Conservation (phyloP, 352 stramenopile species). For the Phytopythium helicoides region DNA sequence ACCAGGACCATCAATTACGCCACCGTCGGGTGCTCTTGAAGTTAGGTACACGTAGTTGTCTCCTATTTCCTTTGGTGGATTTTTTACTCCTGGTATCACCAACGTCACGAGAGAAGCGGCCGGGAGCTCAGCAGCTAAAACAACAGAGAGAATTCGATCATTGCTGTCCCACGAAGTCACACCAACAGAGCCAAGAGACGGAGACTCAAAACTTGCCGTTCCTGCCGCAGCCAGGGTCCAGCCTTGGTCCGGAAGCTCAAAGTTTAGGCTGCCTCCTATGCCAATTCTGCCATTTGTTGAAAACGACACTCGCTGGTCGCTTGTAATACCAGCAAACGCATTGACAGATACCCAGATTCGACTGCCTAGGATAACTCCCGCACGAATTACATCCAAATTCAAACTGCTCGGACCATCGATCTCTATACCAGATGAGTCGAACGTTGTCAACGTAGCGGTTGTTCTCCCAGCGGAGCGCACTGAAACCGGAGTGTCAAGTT, state of each 20-base stretch:
- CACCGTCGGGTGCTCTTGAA: slow-evolving; percentile 29
- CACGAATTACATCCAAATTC: slow-evolving; percentile 36
- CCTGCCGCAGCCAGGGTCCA: slow-evolving; percentile 32
- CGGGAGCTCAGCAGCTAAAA: slow-evolving; percentile 24
- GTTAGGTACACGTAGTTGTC: slow-evolving; percentile 37
- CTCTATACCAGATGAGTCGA: slow-evolving; percentile 26
- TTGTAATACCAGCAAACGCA: slow-evolving; percentile 44
- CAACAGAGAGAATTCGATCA: slow-evolving; percentile 31
- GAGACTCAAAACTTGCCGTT: slow-evolving; percentile 27
- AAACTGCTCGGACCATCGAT: slow-evolving; percentile 55
- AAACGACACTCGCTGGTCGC: slow-evolving; percentile 44
- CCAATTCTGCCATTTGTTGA: slow-evolving; percentile 37
- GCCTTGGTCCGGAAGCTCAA: slow-evolving; percentile 38
- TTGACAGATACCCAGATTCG: slow-evolving; percentile 41
- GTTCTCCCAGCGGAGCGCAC: slow-evolving; percentile 20
- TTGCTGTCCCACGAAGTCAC: slow-evolving; percentile 27
- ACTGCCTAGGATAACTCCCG: slow-evolving; percentile 42
- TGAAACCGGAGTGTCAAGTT: slow-evolving; percentile 39
- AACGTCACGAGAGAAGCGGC: slow-evolving; percentile 30
- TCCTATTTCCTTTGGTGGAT: slow-evolving; percentile 52
- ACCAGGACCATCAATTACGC: slow-evolving; percentile 47
- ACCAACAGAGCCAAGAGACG: slow-evolving; percentile 28
- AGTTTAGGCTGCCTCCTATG: slow-evolving; percentile 34
- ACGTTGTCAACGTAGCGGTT: slow-evolving; percentile 33
- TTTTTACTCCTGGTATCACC: slow-evolving; percentile 31